phyloP scores from a whole-genome alignment of 108 stramenopile species.

The Fragilariopsis cylindrus region DNA sequence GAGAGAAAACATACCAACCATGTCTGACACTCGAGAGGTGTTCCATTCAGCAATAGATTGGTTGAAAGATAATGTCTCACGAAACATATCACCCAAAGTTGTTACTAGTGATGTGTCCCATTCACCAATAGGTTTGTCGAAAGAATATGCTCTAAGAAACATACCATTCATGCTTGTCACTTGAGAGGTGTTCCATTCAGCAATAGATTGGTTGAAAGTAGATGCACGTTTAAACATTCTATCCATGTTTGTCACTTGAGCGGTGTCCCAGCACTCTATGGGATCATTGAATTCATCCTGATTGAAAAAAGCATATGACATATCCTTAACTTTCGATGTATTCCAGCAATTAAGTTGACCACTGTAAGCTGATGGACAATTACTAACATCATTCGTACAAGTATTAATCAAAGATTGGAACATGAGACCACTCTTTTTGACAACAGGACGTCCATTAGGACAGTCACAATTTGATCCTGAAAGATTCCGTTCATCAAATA shows the following conservation, averaged over 20 bases:
- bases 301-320: constrained; percentile 28
- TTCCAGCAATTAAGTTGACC: constrained; percentile 30
- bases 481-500: no score
- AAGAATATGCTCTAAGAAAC: constrained; percentile 6
- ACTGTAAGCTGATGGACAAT: no score
- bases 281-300: no score
- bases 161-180: constrained; percentile 27
- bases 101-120: constrained; percentile 9
- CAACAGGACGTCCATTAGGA: background rate
- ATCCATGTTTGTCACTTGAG: constrained; percentile 27
- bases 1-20: constrained; percentile 11
- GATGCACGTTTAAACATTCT: constrained; percentile 19
- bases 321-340: constrained; percentile 1
- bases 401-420: background rate
- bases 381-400: background rate
- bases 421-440: background rate
- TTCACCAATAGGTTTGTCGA: background rate
- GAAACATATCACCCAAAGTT: constrained; percentile 29
- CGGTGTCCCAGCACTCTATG: constrained; percentile 35
- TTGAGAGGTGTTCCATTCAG: constrained; percentile 28
- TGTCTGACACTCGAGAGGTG: background rate
- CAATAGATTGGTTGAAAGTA: constrained; percentile 34
- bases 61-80: constrained; percentile 20
- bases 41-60: background rate
- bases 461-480: background rate